Conservation (phyloP, 78 protist species). For the Polysphondylium violaceum region DNA sequence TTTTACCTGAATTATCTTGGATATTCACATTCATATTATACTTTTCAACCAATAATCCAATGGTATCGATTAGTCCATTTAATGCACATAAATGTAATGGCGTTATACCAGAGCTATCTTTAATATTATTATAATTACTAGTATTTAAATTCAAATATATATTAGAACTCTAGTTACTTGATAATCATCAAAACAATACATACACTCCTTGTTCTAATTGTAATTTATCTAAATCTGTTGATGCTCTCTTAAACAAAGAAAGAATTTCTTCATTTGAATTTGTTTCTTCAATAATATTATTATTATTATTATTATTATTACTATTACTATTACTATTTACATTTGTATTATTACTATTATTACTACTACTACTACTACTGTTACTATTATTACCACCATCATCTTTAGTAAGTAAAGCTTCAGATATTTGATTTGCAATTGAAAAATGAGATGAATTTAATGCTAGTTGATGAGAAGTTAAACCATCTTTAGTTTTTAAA, state of each 20-base stretch:
- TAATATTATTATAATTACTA: constrained; percentile 34
- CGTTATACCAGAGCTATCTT: constrained; percentile 57
- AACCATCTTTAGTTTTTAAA: constrained; percentile 36
- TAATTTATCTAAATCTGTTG: too few relatives aligned
- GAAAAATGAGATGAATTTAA: constrained; percentile 48
- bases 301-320: background rate
- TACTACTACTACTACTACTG: background rate
- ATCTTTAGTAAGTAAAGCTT: constrained; percentile 47
- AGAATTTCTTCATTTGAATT: constrained; percentile 30
- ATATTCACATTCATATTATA: constrained; percentile 59
- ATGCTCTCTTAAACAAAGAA: constrained; percentile 24
- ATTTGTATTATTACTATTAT: background rate
- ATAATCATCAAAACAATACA: background rate
- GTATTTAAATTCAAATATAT: background rate
- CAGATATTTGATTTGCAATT: constrained; percentile 52
- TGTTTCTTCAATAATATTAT: constrained; percentile 14
- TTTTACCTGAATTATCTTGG: constrained; percentile 50
- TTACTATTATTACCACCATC: background rate
- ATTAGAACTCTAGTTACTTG: background rate
- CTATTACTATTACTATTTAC: background rate
- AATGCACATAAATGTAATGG: constrained; percentile 54
- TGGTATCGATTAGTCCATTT: constrained; percentile 1
- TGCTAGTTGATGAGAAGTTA: constrained; percentile 64
- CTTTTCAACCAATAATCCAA: constrained; percentile 4
- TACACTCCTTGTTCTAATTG: constrained; percentile 15